Conservation (phyloP, 1,284 basidiomycete species). For the Kalmanozyma brasiliensis region DNA sequence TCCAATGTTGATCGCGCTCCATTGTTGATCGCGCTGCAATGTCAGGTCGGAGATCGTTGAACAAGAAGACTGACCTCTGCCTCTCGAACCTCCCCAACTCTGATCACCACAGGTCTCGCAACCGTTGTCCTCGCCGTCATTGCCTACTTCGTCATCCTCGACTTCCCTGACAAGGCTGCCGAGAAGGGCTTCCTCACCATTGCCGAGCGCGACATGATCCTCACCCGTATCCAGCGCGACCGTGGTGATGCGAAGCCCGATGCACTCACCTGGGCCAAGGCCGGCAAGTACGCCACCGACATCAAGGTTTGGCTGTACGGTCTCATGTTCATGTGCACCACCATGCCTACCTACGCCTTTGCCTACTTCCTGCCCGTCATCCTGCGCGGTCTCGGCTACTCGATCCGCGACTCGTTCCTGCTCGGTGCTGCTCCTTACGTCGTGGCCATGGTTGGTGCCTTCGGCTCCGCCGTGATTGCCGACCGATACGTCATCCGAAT, state of each 20-base stretch:
- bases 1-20: no score
- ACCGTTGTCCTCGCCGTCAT: constrained; percentile 50
- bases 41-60: no score
- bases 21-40: no score
- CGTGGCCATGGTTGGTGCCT: constrained; percentile 64
- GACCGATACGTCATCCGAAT: constrained; percentile 68
- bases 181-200: constrained; percentile 68
- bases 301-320: constrained; percentile 70
- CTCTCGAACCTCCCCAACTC: no score
- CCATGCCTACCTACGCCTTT: constrained; percentile 51
- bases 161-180: constrained; percentile 70
- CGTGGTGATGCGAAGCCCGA: constrained; percentile 70
- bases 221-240: constrained; percentile 69
- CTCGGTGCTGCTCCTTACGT: constrained; percentile 69
- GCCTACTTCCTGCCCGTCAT: constrained; percentile 70
- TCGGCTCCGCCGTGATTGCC: constrained; percentile 65
- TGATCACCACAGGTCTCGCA: no score
- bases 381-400: constrained; percentile 69
- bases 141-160: constrained; percentile 59
- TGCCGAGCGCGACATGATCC: constrained; percentile 68
- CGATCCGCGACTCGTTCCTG: constrained; percentile 37
- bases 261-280: constrained; percentile 66
- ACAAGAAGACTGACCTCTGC: no score
- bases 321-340: constrained; percentile 67
- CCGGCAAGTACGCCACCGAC: constrained; percentile 67